Base-by-base conservation (phyloP, 2,329 filamentous ascomycete genomes). In the Alternaria consortialis region DNA sequence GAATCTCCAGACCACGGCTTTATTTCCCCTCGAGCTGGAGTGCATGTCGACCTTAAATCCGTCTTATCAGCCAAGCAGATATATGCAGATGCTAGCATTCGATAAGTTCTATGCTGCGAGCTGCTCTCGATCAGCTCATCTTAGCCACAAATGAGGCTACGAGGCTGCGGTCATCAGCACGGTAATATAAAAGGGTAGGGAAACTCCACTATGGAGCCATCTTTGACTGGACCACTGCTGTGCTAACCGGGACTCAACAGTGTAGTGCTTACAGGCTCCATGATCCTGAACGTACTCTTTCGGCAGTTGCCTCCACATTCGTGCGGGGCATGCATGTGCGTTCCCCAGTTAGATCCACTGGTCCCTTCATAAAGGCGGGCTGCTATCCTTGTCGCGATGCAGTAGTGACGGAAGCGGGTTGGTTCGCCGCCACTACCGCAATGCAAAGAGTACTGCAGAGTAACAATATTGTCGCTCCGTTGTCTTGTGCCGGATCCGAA, bases 301-400 rank as follows among this genome's bases (percentile, higher is more conserved):
- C 20, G 23, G 46, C 31, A 50, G 12, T 34, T 37, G 20, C 37
- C 20, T 37, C 13, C 46, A 37, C 34, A 36, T 13, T 9, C 8
- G 46, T 32, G 46, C 46, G 31, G 46, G 46, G 46, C 32, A 50
- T 50, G 46, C 46, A 36, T 50, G 23, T 50, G 13, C 40, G 32
- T 31, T 37, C 20, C 32, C 2, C 5, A 7, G 20, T 12, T 23
- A 15, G 20, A 25, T 8, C 20, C 39, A 42, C 12, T 42, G 20
- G 39, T 4, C 20, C 39, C 13, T 42, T 12, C 20, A 3, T 7
- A 42, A 42, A 6, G 39, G 39, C 11, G 25, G 12, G 20, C 12
- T 15, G 12, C 12, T 42, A 15, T 20, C 20, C 17, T 25, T 25
- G 11, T 5, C 20, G 20, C 15, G 20, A 42, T 25, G 39, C 39